Percentiles rank a stretch among this genome's conserved stretches.
phyloP scores from a whole-genome alignment of 768 basidiomycete species.

The Amanita pallidorosea region DNA sequence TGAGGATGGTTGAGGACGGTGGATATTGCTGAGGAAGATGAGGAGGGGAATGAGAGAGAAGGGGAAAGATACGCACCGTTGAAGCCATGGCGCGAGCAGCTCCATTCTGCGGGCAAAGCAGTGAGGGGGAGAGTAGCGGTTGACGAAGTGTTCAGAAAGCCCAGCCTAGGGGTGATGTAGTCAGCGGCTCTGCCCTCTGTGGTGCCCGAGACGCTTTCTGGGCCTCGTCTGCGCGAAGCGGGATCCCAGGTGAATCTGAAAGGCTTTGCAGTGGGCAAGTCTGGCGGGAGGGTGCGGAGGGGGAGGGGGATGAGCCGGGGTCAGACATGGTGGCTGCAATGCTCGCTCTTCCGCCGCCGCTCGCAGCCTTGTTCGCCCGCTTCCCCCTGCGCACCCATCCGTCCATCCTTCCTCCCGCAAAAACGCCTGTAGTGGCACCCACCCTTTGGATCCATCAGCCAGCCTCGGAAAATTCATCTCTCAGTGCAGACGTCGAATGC shows the following conservation, averaged over 20 bases:
- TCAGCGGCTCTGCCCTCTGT: conserved; percentile 53
- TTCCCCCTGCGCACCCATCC: conserved; percentile 54
- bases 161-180: conserved; percentile 47
- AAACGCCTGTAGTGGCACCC: conserved; percentile 15
- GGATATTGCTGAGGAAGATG: conserved; percentile 60
- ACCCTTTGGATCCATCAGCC: conserved; percentile 66
- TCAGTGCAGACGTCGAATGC: conserved; percentile 77
- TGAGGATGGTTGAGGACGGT: conserved; percentile 89
- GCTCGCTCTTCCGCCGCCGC: conserved; percentile 23
- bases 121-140: conserved; percentile 31
- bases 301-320: conserved; percentile 40
- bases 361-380: conserved; percentile 40
- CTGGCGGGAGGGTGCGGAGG: conserved; percentile 30
- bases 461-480: conserved; percentile 14
- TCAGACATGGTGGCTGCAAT: conserved; percentile 6
- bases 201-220: conserved; percentile 66
- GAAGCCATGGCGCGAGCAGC: conserved; percentile 76
- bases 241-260: conserved; percentile 76
- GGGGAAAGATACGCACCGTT: conserved; percentile 47
- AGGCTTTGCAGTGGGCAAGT: conserved; percentile 36
- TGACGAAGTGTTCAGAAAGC: conserved; percentile 39
- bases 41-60: conserved; percentile 2
- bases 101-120: conserved; percentile 58
- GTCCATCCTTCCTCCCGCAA: conserved; percentile 20
- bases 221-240: conserved; percentile 42